Conservation (phyloP, 305 asterid species). For the Fraxinus albicans region DNA sequence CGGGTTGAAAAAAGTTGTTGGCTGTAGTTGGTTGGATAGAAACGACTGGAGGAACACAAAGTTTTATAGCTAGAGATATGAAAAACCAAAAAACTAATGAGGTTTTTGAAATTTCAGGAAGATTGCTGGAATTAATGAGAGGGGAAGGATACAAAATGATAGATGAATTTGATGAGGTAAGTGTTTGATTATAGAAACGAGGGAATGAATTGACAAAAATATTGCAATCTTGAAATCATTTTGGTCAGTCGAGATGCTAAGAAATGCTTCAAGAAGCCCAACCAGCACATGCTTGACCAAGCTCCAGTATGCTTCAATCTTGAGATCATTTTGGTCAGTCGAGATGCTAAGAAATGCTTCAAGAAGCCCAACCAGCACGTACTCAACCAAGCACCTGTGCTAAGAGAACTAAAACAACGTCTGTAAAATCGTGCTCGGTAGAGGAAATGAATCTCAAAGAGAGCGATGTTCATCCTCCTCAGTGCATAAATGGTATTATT, state of each 20-base stretch:
- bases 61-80: conserved; percentile 32
- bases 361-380: background rate
- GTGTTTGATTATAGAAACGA: background rate
- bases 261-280: background rate
- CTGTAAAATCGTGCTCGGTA: background rate
- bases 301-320: background rate
- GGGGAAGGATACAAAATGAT: conserved; percentile 18
- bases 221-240: background rate
- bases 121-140: conserved; percentile 25
- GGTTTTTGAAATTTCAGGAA: conserved; percentile 16
- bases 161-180: conserved; percentile 33
- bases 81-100: conserved; percentile 19
- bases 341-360: background rate
- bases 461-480: background rate
- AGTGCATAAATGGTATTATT: background rate
- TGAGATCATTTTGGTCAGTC: background rate
- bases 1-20: conserved; percentile 72
- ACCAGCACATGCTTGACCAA: background rate
- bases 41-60: conserved; percentile 33
- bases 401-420: background rate
- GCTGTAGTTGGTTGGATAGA: conserved; percentile 67
- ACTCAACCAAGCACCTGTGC: background rate
- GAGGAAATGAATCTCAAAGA: background rate
- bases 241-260: background rate
- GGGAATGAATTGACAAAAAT: background rate